Base-by-base conservation (phyloP, 306 rosid genomes). In the Macrotyloma uniflorum region DNA sequence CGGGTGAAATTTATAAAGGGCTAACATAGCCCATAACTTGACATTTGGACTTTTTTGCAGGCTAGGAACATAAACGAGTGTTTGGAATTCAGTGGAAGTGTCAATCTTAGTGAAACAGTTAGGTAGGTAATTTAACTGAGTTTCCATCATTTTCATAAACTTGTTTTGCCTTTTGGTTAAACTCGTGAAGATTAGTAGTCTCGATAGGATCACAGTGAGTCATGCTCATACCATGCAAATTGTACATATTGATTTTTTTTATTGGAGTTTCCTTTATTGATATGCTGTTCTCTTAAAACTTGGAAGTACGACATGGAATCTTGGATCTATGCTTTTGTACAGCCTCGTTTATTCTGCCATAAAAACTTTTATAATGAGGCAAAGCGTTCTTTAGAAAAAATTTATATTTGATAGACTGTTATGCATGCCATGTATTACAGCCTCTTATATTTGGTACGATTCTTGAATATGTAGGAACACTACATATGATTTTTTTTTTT, bases 41-140 rank as follows among this genome's bases (percentile, higher is more conserved):
- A 43, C 32, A 23, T 78, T 81, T 81, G 79, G 80, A 61, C 62
- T 43, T 68, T 74, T 84, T 74, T 79, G 83, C 78, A 70, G 78
- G 67, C 45, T 79, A 79, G 86, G 53, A 79, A 54, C 68, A 43
- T 42, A 50, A 43, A 65, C 61, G 70, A 43, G 46, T 55, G 57
- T 70, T 43, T 58, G 49, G n/a, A 70, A 61, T 68, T 45, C 81
- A 61, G 54, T 53, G 67, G 79, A 49, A 61, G 30, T 19, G 8
- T 49, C 49, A 43, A 46, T 68, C 53, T 38, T 62, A 51, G 28
- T 47, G 65, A 82, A 61, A 63, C 73, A 78, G 47, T 16, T 70
- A 73, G 86, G 36, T 42, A 30, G 86, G 20, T 43, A 51, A 58
- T 59, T 77, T 53, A 67, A 18, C n/a, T 30, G 36, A 5, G 65